Percentiles rank a stretch among this genome's conserved stretches.
These are phyloP conservation scores for Aspergillus ochraceus DNA, from an alignment of 2,329 filamentous ascomycete genomes.

Conservation along the genomic window DNA sequence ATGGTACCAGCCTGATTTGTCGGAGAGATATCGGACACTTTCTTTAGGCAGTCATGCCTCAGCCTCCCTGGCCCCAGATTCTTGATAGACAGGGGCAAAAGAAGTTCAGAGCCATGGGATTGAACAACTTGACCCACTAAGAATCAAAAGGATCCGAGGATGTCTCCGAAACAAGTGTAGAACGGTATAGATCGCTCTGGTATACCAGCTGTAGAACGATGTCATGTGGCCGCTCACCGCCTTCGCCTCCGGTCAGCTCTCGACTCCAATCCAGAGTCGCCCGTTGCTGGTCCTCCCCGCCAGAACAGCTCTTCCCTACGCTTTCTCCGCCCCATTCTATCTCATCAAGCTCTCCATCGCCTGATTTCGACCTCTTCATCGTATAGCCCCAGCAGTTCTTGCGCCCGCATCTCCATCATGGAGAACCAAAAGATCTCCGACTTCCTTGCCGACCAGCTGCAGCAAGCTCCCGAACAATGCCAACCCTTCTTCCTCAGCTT, in stretches of 20 bases:
- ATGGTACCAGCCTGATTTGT: constrained; percentile 1
- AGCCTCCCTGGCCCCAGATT: neutral
- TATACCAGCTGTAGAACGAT: neutral
- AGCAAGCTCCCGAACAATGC: constrained; percentile 81
- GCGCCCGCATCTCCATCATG: constrained; percentile 54
- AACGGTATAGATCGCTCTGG: neutral
- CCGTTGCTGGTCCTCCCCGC: neutral
- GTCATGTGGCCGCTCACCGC: constrained; percentile 14
- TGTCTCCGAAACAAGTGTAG: neutral
- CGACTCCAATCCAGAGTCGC: constrained; percentile 6
- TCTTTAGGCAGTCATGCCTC: constrained; percentile 4
- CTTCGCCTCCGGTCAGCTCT: constrained; percentile 15
- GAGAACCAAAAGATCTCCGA: constrained; percentile 85
- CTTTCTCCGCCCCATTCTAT: neutral
- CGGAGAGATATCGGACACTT: constrained; percentile 38
- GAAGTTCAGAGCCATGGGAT: neutral
- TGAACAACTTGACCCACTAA: neutral
- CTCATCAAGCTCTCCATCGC: constrained; percentile 13
- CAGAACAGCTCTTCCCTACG: neutral
- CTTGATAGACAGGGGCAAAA: neutral
- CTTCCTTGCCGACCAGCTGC: constrained; percentile 87
- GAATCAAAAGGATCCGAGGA: neutral
- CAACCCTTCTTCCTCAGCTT: constrained; percentile 87
- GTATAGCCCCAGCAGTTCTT: constrained; percentile 2
- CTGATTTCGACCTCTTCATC: constrained; percentile 7